phyloP scores from a whole-genome alignment of 768 basidiomycete genomes.

The Phaeotremella fagi region DNA sequence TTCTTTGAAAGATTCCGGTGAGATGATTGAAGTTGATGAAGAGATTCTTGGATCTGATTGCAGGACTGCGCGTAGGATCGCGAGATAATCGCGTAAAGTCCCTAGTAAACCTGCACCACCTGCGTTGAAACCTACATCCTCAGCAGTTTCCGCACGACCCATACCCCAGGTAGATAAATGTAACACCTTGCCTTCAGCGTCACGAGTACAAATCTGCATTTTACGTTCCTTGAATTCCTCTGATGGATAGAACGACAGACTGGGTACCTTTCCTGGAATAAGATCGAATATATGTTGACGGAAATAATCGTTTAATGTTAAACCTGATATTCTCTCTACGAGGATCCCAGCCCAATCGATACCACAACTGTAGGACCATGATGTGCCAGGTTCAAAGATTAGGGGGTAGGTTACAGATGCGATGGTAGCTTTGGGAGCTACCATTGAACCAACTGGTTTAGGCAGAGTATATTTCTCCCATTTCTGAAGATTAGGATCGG shows the following conservation, averaged over 20 bases:
- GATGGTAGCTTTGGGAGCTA: constrained; percentile 17
- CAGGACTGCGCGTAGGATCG: constrained; percentile 33
- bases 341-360: constrained; percentile 44
- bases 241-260: constrained; percentile 33
- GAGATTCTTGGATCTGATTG: constrained; percentile 18
- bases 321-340: constrained; percentile 33
- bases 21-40: constrained; percentile 19
- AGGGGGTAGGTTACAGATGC: constrained; percentile 16
- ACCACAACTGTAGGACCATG: constrained; percentile 27
- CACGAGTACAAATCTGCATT: constrained; percentile 17
- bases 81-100: constrained; percentile 31
- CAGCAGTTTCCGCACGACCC: constrained; percentile 17
- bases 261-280: constrained; percentile 34
- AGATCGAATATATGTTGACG: constrained; percentile 38
- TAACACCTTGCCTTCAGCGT: constrained; percentile 6
- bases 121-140: constrained; percentile 5
- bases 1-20: constrained; percentile 24
- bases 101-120: constrained; percentile 40
- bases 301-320: constrained; percentile 41
- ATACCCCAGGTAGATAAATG: constrained; percentile 12
- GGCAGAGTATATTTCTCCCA: constrained; percentile 21
- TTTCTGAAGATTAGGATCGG: constrained; percentile 12
- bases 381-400: constrained; percentile 36
- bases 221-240: constrained; percentile 18
- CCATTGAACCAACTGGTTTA: not conserved